Conservation (phyloP, 768 basidiomycete species). For the Pisolithus marmoratus region DNA sequence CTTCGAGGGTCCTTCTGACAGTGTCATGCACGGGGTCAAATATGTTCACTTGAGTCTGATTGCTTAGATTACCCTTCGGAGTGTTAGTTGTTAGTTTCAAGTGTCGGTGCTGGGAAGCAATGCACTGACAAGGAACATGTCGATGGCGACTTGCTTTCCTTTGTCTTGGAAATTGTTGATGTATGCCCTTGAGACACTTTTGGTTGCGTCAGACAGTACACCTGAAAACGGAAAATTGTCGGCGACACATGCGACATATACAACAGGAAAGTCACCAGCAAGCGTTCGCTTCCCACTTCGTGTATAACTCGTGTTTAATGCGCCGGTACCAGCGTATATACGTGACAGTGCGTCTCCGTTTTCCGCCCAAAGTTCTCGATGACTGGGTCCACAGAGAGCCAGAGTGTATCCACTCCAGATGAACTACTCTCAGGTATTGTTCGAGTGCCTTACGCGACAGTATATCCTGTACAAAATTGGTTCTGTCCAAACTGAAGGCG, state of each 20-base stretch:
- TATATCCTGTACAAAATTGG: constrained; percentile 96
- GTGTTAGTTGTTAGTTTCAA: constrained; percentile 6
- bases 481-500: constrained; percentile 76
- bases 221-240: constrained; percentile 38
- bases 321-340: constrained; percentile 92
- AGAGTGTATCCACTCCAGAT: constrained; percentile 69
- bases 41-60: constrained; percentile 82
- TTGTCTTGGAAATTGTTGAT: constrained; percentile 98
- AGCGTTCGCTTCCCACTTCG: constrained; percentile 91
- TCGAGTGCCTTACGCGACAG: constrained; percentile 78
- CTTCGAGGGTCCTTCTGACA: constrained; percentile 63
- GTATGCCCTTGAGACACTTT: constrained; percentile 92
- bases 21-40: constrained; percentile 93
- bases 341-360: constrained; percentile 90
- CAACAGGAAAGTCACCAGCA: constrained; percentile 47
- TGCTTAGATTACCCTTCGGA: constrained; percentile 82
- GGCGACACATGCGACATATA: neutral
- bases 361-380: constrained; percentile 96
- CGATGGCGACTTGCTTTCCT: constrained; percentile 89
- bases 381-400: constrained; percentile 73
- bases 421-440: constrained; percentile 74
- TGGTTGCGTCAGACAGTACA: constrained; percentile 92
- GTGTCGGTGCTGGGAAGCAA: neutral
- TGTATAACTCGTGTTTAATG: constrained; percentile 94
- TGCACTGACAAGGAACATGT: constrained; percentile 79